Base-by-base conservation (phyloP, 441 rosid species). In the Theobroma grandiflorum region DNA sequence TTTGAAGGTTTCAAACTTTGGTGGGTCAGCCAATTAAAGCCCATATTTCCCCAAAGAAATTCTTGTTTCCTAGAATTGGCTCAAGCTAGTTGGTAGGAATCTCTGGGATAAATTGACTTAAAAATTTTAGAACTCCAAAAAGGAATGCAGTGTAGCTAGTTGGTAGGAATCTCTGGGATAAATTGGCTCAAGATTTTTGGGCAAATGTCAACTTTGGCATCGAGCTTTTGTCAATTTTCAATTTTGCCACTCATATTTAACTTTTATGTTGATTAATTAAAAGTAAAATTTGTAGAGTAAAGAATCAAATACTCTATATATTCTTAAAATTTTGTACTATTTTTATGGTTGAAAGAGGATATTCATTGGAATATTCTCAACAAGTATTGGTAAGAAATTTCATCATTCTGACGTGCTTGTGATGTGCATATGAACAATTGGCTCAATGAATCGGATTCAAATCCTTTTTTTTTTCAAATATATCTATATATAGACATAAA, bases 31-130 rank as follows among this genome's bases (percentile, higher is more conserved):
- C 14, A 20, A 66, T 26, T 26, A 45, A 38, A 59, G 20, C 43
- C 43, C 79, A 59, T 42, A 8, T 3, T 72, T 7, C 6, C 45
- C 31, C 4, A 37, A 66, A 47, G 77, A 68, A 75, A 31, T 9
- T 18, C 26, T 59, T 75, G 86, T 78, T 85, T 80, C 88, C 82
- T 76, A 57, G 76, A 67, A 70, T 75, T 77, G 75, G 62, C 80
- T 80, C 78, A 57, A 9, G 6, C 40, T 78, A 16, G 45, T 63
- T 35, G 58, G 64, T 50, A 12, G 79, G 58, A 14, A 45, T 42
- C 22, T 18, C 6, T 70, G 37, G 62, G 10, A 37, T 5, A 11
- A 45, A 33, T 43, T 69, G 38, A 42, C 40, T 18, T 5, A 66
- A 6, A 38, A 66, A 66, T 52, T 9, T 52, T 9, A 33, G 0